Percentiles rank a stretch among this genome's conserved stretches.
Evolutionary conservation across 78 protist species (phyloP).

Genomic region (Guillardia theta): DNA sequence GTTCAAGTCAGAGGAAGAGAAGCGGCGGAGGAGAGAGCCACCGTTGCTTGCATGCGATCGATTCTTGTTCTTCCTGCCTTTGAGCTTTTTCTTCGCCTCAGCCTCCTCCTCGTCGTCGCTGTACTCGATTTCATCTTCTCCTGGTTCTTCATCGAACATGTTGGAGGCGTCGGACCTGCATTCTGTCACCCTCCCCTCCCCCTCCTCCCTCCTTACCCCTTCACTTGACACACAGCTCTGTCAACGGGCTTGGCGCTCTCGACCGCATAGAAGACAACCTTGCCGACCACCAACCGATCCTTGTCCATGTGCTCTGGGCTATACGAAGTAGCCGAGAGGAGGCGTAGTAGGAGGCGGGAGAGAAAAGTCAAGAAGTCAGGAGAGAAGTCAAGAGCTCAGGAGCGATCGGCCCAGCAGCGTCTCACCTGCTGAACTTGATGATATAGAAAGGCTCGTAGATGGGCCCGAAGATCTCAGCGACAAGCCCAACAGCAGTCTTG

Average conservation of each 20-base stretch:
- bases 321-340: not conserved
- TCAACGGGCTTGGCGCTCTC: no score
- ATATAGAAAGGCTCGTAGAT: not conserved
- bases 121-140: not conserved
- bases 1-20: no score
- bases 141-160: not conserved
- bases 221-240: no score
- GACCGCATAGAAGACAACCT: no score
- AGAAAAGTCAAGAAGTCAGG: not conserved
- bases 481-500: not conserved
- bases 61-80: not conserved
- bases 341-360: not conserved
- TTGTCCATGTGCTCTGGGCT: no score
- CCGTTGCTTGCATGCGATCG: not conserved
- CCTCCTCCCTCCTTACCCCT: no score
- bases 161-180: not conserved
- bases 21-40: no score
- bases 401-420: not conserved
- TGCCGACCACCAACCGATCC: no score
- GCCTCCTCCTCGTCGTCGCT: conserved; percentile 19
- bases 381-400: not conserved
- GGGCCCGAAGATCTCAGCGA: not conserved
- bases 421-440: not conserved
- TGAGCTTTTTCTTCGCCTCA: not conserved
- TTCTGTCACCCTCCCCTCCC: no score